These are phyloP conservation scores for Spathaspora sp. DNA, from an alignment of 1,139 yeast genomes.

Conservation along the genomic window DNA sequence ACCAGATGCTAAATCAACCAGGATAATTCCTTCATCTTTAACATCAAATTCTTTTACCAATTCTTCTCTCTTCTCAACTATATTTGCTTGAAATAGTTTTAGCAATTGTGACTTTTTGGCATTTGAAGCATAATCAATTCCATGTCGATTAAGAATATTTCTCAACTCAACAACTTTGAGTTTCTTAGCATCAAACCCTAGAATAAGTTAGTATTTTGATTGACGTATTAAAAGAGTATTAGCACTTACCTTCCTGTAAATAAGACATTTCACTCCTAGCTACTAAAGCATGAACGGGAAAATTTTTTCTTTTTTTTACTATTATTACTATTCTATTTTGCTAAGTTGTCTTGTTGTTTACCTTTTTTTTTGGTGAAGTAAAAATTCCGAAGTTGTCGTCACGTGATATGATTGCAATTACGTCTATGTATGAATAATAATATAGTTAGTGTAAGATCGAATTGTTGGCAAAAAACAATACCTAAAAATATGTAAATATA, in stretches of 20 bases:
- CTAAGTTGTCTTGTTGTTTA: too few species aligned
- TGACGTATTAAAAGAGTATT: neutral
- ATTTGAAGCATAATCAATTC: constrained; percentile 54
- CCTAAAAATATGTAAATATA: too few species aligned
- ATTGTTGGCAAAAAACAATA: too few species aligned
- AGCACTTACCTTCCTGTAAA: constrained; percentile 14
- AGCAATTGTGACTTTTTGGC: constrained; percentile 65
- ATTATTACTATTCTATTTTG: too few species aligned
- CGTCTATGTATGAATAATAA: too few species aligned
- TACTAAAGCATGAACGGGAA: too few species aligned
- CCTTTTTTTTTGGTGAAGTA: too few species aligned
- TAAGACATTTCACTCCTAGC: constrained; percentile 5
- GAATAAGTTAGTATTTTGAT: constrained; percentile 7
- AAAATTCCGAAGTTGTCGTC: too few species aligned
- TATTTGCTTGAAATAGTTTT: constrained; percentile 48
- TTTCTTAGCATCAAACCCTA: constrained; percentile 62
- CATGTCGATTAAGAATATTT: constrained; percentile 55
- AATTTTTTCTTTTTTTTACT: too few species aligned
- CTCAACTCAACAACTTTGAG: constrained; percentile 66
- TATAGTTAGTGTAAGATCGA: too few species aligned
- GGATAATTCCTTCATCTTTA: constrained; percentile 23
- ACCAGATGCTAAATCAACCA: constrained; percentile 1
- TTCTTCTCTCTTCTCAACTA: constrained; percentile 38
- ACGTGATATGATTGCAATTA: too few species aligned
- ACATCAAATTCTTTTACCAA: constrained; percentile 23